These are phyloP conservation scores for Paramyrothecium roridum DNA, from an alignment of 2,329 filamentous ascomycete genomes.

Conservation along the genomic window DNA sequence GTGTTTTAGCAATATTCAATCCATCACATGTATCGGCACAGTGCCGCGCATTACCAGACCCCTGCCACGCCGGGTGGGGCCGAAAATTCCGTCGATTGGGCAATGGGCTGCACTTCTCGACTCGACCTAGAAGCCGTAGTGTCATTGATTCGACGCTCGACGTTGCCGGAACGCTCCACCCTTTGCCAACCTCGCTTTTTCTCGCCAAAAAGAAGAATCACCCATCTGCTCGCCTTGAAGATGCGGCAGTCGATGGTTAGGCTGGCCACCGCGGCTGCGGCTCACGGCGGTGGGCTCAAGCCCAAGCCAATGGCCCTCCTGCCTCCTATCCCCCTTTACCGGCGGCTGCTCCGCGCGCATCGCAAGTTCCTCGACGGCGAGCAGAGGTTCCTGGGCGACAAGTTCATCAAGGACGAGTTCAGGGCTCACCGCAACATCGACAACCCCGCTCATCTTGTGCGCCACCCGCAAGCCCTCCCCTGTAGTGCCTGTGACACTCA, in stretches of 20 bases:
- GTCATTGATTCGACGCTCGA: too few species aligned
- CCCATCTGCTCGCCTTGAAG: not conserved
- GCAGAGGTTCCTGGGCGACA: conserved; percentile 79
- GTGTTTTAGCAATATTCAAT: not conserved
- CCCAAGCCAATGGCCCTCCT: conserved; percentile 63
- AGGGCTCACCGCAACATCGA: conserved; percentile 78
- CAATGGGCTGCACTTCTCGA: not conserved
- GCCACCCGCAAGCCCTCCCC: conserved; percentile 20
- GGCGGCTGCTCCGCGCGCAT: conserved; percentile 82
- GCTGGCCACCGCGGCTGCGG: conserved; percentile 33
- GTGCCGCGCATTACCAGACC: not conserved
- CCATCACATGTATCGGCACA: not conserved
- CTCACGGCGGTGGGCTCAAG: conserved; percentile 25
- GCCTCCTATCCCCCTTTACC: conserved; percentile 85
- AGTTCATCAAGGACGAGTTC: conserved; percentile 93
- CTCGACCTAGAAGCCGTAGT: not conserved
- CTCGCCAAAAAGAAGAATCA: not conserved
- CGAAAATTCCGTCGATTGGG: not conserved
- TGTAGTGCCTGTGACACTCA: too few species aligned
- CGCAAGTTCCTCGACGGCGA: conserved; percentile 72
- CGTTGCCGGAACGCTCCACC: too few species aligned
- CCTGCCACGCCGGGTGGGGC: not conserved
- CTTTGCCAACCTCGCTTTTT: not conserved
- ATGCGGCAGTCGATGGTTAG: conserved; percentile 24
- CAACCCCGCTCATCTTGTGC: conserved; percentile 86